Evolutionary conservation across 208 protist species (phyloP).

Genomic region (Acanthamoeba culbertsoni): DNA sequence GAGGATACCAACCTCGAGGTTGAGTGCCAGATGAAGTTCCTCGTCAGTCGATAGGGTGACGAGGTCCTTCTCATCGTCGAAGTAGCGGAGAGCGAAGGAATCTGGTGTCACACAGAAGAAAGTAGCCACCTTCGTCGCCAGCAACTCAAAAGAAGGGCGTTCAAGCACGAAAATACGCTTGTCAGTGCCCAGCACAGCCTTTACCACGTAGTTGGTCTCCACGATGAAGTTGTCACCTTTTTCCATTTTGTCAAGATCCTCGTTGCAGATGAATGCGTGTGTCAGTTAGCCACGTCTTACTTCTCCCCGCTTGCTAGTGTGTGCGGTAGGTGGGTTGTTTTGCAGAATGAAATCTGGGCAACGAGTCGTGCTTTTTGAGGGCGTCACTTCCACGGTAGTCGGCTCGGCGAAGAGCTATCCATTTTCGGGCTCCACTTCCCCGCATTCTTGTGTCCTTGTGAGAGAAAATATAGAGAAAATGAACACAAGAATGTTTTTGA

Average conservation of each 20-base stretch:
- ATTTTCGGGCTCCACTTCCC: no score
- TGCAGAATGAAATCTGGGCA: no score
- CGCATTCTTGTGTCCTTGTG: no score
- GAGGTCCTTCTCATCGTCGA: constrained; percentile 33
- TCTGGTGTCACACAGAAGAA: background rate
- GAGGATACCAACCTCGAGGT: background rate
- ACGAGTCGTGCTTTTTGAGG: no score
- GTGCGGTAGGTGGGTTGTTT: no score
- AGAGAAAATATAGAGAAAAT: no score
- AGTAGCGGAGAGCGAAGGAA: background rate
- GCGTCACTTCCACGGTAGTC: no score
- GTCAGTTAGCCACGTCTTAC: constrained; percentile 58
- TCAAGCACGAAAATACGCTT: background rate
- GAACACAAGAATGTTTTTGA: no score
- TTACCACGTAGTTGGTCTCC: background rate
- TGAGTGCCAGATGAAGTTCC: background rate
- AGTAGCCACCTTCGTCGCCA: background rate
- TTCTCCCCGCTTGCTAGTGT: background rate
- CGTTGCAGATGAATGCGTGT: constrained; percentile 27
- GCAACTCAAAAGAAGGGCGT: background rate
- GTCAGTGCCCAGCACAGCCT: background rate
- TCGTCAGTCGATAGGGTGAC: constrained; percentile 38
- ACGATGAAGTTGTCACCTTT: background rate
- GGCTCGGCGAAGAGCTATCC: no score
- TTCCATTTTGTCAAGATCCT: background rate